phyloP scores from a whole-genome alignment of 768 basidiomycete species.

The Kwoniella shandongensis region DNA sequence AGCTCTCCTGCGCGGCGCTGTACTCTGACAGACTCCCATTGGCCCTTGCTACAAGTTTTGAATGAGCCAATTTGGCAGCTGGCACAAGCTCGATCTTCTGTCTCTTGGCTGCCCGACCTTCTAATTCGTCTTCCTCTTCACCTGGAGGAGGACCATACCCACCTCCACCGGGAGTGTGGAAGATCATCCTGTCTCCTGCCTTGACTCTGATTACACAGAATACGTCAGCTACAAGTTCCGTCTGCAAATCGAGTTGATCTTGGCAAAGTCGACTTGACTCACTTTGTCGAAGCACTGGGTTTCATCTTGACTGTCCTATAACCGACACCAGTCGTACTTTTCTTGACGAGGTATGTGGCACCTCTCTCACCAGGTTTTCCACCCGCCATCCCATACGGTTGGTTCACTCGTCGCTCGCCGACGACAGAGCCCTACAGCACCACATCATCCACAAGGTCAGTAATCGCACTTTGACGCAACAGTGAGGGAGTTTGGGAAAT shows the following conservation, averaged over 20 bases:
- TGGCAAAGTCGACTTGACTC: neutral
- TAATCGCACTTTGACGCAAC: slow-evolving; percentile 30
- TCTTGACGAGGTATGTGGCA: slow-evolving; percentile 7
- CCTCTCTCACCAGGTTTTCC: slow-evolving; percentile 21
- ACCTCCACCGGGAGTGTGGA: slow-evolving; percentile 35
- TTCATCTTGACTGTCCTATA: slow-evolving; percentile 6
- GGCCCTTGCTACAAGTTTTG: slow-evolving; percentile 7
- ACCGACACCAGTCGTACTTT: neutral
- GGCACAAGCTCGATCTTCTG: neutral
- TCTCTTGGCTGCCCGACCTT: slow-evolving; percentile 1
- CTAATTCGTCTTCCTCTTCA: neutral
- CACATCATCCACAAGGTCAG: slow-evolving; percentile 17
- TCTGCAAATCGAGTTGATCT: slow-evolving; percentile 2
- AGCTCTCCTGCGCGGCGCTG: slow-evolving; percentile 9
- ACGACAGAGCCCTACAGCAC: slow-evolving; percentile 29
- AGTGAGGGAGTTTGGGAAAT: too few species aligned
- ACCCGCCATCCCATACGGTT: slow-evolving; percentile 57
- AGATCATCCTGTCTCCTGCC: slow-evolving; percentile 3
- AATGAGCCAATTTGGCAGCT: slow-evolving; percentile 7
- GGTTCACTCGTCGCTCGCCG: slow-evolving; percentile 30
- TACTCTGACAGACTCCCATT: slow-evolving; percentile 12
- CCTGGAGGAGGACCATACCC: slow-evolving; percentile 19
- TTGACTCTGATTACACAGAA: too few species aligned
- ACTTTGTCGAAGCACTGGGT: slow-evolving; percentile 9
- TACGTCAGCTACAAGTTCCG: neutral